Evolutionary conservation across 768 basidiomycete genomes (phyloP).

Genomic region (Lactarius indigo): DNA sequence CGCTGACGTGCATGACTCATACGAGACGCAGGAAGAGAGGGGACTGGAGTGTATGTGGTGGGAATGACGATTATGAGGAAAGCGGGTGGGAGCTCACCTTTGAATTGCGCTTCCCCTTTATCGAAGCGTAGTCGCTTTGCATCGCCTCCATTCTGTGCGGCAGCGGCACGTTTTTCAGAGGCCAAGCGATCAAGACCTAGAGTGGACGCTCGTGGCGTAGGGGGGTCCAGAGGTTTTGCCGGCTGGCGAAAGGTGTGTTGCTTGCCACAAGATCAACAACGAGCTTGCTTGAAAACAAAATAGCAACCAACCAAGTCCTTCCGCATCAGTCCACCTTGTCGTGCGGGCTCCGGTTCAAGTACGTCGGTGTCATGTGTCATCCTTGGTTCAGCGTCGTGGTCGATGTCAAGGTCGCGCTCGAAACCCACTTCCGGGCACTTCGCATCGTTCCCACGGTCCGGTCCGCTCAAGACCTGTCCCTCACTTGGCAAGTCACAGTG

Average conservation of each 20-base stretch:
- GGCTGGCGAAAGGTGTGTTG: conserved; percentile 80
- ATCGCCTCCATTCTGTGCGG: conserved; percentile 45
- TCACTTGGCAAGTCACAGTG: too few relatives aligned
- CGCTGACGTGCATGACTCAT: conserved; percentile 62
- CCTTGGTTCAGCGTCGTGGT: neutral
- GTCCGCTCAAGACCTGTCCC: too few relatives aligned
- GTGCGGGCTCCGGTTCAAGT: conserved; percentile 71
- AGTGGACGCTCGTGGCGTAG: conserved; percentile 72
- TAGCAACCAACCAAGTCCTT: conserved; percentile 52
- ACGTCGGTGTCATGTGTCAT: conserved; percentile 65
- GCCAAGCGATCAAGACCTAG: conserved; percentile 89
- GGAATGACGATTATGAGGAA: neutral
- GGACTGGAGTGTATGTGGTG: conserved; percentile 50
- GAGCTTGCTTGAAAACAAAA: conserved; percentile 1
- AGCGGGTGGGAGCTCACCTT: conserved; percentile 52
- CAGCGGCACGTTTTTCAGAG: conserved; percentile 69
- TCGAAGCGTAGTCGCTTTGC: conserved; percentile 64
- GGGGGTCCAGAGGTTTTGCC: conserved; percentile 66
- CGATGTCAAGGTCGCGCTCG: neutral
- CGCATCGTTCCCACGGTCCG: neutral
- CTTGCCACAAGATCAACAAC: conserved; percentile 38
- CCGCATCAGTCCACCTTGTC: conserved; percentile 75
- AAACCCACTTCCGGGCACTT: neutral
- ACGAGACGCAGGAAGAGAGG: conserved; percentile 61
- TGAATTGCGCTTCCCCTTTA: conserved; percentile 72